These are phyloP conservation scores for Xylaria sp. DNA, from an alignment of 2,329 filamentous ascomycete species.

Conservation along the genomic window DNA sequence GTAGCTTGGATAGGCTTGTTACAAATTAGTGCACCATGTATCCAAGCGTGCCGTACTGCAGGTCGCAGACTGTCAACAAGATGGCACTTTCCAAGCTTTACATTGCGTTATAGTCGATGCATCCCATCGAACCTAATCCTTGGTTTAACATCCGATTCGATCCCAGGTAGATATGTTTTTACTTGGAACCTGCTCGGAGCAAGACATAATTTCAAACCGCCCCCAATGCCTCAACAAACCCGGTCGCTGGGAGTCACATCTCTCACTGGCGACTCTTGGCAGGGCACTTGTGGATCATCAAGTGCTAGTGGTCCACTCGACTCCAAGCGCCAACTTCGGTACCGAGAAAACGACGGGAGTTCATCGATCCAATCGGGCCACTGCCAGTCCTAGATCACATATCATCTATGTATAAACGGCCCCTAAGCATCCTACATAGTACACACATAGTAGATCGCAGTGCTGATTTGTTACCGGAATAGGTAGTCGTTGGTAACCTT, in stretches of 20 bases:
- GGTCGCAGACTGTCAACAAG: constrained; percentile 27
- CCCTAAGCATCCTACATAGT: too few relatives aligned
- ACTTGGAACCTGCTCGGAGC: constrained; percentile 9
- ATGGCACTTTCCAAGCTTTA: constrained; percentile 23
- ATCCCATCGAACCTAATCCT: constrained; percentile 28
- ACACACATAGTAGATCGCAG: background rate
- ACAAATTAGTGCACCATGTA: constrained; percentile 11
- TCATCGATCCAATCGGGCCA: constrained; percentile 34
- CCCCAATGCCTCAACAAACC: background rate
- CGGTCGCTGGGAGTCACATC: constrained; percentile 20
- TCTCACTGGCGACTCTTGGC: constrained; percentile 20
- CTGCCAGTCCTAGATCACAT: constrained; percentile 27
- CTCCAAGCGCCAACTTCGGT: constrained; percentile 32
- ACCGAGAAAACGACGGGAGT: constrained; percentile 13
- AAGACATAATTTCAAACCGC: constrained; percentile 2
- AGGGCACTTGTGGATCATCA: constrained; percentile 22
- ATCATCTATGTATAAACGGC: too few relatives aligned
- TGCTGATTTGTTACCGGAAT: constrained; percentile 16
- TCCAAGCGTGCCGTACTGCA: constrained; percentile 31
- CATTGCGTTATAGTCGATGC: constrained; percentile 7
- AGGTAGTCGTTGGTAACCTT: constrained; percentile 12
- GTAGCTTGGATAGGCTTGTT: background rate
- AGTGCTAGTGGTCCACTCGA: background rate
- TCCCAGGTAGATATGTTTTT: constrained; percentile 12
- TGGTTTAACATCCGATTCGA: constrained; percentile 30